Evolutionary conservation across 139 green algal genomes (phyloP).

Genomic region (Chlamydomonas schloesseri): DNA sequence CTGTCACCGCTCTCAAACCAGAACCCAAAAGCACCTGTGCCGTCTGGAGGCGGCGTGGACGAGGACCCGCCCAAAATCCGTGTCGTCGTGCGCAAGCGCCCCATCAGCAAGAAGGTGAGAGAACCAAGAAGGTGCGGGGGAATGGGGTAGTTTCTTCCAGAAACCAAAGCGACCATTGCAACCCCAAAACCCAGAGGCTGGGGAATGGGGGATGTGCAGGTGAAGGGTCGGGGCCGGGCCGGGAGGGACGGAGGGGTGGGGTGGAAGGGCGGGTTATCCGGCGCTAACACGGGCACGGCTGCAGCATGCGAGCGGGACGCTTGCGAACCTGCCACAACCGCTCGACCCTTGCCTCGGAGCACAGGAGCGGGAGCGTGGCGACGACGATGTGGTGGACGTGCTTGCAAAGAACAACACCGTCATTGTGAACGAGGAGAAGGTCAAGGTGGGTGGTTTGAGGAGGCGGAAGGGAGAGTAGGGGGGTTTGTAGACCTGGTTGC

Average conservation of each 20-base stretch:
- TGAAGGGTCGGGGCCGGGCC: too few species aligned
- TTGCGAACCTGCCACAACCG: too few species aligned
- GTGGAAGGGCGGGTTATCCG: too few species aligned
- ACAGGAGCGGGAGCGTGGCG: slow-evolving; percentile 82
- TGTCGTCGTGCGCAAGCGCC: slow-evolving; percentile 95
- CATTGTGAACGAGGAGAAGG: slow-evolving; percentile 91
- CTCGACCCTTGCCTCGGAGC: neutral
- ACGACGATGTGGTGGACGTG: slow-evolving; percentile 93
- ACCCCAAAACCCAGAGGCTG: too few species aligned
- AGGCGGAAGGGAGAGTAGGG: too few species aligned
- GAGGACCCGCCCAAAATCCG: slow-evolving; percentile 80
- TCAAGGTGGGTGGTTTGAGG: slow-evolving; percentile 50
- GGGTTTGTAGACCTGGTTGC: too few species aligned
- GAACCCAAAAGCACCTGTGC: neutral
- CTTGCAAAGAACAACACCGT: slow-evolving; percentile 26
- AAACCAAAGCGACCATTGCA: too few species aligned
- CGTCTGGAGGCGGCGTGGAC: neutral
- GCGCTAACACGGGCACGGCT: too few species aligned
- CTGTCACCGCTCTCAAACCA: slow-evolving; percentile 44
- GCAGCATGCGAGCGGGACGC: too few species aligned
- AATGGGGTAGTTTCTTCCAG: too few species aligned
- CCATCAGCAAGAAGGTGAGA: slow-evolving; percentile 91
- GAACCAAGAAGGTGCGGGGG: neutral
- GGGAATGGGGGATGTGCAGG: too few species aligned
- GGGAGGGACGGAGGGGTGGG: too few species aligned